Conservation (phyloP, 2,329 filamentous ascomycete species). For the Polychaeton citri region DNA sequence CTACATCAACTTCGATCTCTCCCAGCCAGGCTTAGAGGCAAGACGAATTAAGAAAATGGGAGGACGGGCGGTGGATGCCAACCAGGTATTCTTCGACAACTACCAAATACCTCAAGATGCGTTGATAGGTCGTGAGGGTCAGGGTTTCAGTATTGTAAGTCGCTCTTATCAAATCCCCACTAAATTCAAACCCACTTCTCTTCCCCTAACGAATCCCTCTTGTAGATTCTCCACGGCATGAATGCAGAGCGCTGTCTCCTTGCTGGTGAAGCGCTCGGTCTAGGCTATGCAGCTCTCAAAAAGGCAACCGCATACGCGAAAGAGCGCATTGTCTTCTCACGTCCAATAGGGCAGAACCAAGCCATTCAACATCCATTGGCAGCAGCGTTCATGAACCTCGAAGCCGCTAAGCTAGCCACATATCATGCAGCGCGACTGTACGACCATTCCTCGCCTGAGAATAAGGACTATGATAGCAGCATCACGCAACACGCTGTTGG, state of each 20-base stretch:
- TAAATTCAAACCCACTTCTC: no score
- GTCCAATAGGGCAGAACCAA: constrained; percentile 47
- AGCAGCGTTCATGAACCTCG: constrained; percentile 46
- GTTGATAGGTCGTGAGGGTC: constrained; percentile 57
- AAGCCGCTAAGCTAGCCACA: constrained; percentile 47
- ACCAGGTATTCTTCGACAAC: constrained; percentile 77
- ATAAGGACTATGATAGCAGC: constrained; percentile 19
- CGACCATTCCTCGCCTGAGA: constrained; percentile 30
- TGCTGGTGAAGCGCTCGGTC: constrained; percentile 64
- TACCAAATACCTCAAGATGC: constrained; percentile 52
- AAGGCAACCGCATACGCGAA: constrained; percentile 29
- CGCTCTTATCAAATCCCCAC: no score
- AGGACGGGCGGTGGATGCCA: constrained; percentile 66
- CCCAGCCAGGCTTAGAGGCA: constrained; percentile 48
- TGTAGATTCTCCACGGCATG: constrained; percentile 33
- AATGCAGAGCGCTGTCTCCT: constrained; percentile 36
- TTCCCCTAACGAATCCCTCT: constrained; percentile 6
- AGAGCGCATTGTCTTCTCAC: constrained; percentile 40
- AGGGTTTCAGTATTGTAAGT: constrained; percentile 59
- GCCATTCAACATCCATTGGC: constrained; percentile 47
- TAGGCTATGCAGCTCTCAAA: constrained; percentile 55
- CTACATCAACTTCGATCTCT: constrained; percentile 60
- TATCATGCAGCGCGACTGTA: constrained; percentile 48
- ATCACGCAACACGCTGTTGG: constrained; percentile 36
- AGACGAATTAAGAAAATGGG: constrained; percentile 76